Base-by-base conservation (phyloP, 2,329 filamentous ascomycete genomes). In the Peltaster fructicola region DNA sequence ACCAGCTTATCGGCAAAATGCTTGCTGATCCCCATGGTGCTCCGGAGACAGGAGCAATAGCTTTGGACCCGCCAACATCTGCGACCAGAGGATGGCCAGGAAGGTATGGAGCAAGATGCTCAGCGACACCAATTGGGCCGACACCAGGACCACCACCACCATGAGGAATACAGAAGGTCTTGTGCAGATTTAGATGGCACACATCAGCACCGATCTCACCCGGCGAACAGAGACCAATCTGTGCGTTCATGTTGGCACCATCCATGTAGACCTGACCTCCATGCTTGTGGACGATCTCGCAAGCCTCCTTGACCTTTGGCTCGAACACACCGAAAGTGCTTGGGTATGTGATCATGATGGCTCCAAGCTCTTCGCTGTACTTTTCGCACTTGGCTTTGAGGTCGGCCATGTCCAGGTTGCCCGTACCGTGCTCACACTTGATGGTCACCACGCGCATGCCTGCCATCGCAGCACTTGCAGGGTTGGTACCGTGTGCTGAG, bases 261-360 rank as follows among this genome's bases (percentile, higher is more conserved):
- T 95, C 85, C 85, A 95, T 93, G 61, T 93, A 95, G 9, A 95
- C 85, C 47, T 90, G 80, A 7, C 85, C 85, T 25, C 85, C 85
- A 45, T 90, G 61, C 35, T 76, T 54, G 56, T 95, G 85, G 10
- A 95, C 81, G 15, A 90, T 59, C 27, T 81, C 60, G 52, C 82
- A 92, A 9, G 74, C 82, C 45, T 77, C 68, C 58, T 82, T 88
- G 49, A 92, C 69, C 36, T 73, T 66, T 3, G 84, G 84, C 59
- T 95, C 85, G 45, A 91, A 95, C 15, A 95, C 80, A 48, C 85
- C 85, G 39, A 77, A 95, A 0, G 85, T 95, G 50, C 77, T 88
- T 15, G 85, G 85, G 49, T 95, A 95, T 2, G 85, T 95, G 43
- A 95, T 68, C 85, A 93, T 93, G 53, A 93, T 85, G 24, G 84